These are phyloP conservation scores for Naganishia randhawae DNA, from an alignment of 768 basidiomycete genomes.

Conservation along the genomic window DNA sequence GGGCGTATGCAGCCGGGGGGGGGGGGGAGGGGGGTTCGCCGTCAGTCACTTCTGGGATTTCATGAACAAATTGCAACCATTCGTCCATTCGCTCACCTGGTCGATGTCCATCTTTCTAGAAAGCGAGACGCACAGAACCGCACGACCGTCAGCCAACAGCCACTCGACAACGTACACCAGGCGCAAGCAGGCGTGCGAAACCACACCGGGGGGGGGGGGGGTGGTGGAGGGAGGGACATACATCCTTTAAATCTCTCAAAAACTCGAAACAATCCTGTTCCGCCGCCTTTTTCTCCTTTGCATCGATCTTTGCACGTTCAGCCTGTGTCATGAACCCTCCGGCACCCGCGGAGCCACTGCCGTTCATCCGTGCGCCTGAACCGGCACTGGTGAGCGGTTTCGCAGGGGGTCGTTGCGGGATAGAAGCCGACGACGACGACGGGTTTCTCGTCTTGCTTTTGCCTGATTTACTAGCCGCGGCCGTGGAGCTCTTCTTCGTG, in stretches of 20 bases:
- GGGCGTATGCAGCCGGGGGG: neutral
- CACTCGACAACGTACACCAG: no score
- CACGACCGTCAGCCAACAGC: neutral
- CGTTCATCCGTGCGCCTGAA: conserved; percentile 14
- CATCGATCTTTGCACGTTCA: conserved; percentile 67
- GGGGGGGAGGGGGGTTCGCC: neutral
- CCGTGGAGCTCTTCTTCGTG: conserved; percentile 20
- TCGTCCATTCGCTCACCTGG: conserved; percentile 55
- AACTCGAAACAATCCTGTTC: conserved; percentile 74
- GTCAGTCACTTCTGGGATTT: neutral
- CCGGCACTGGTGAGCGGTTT: conserved; percentile 29
- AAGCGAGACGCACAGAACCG: conserved; percentile 1
- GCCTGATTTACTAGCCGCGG: neutral
- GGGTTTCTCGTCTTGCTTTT: conserved; percentile 3
- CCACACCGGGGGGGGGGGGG: no score
- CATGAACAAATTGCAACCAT: neutral
- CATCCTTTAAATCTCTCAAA: conserved; percentile 68
- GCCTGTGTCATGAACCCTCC: conserved; percentile 71
- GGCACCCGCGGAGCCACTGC: conserved; percentile 15
- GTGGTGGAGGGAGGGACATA: conserved; percentile 49
- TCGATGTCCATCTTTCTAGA: conserved; percentile 71
- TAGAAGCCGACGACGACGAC: conserved; percentile 18
- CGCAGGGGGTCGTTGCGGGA: conserved; percentile 34
- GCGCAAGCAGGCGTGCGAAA: no score
- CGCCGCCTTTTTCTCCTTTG: conserved; percentile 77